Evolutionary conservation across 2,329 filamentous ascomycete genomes (phyloP), one percentile per base, ranked within the genome.

Genomic region (Diaporthe helianthi): DNA sequence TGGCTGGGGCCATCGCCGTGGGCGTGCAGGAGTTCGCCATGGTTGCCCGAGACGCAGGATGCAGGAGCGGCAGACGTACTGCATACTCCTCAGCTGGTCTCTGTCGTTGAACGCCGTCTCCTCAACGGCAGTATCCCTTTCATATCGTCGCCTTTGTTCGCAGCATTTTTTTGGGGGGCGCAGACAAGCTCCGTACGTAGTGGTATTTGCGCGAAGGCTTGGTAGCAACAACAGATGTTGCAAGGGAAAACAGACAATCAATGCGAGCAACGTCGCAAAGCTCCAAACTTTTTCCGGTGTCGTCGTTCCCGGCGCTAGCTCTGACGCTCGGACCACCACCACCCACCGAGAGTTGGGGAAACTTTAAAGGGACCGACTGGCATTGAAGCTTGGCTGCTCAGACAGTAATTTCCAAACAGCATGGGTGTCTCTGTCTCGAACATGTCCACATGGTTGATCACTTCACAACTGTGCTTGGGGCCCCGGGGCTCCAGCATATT

Each of bases 1-100:
- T 38, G 52, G 44, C 29, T 41, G 53, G 52, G 31, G 63, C 19
- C 38, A 36, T 54, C 26, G 22, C 5, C n/a, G 38, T 17, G 44
- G 61, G 61, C 44, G 65, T 31, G 46, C 31, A 26, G 38, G 58
- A 55, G 36, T 24, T 47, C 55, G 71, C 61, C 69, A 66, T 71
- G 65, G 49, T 67, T 64, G 69, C 61, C 69, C 68, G 65, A 72
- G 69, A 64, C 69, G 69, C 61, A 70, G 66, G 36, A 69, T 67
- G 65, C 64, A 71, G 41, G 55, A 65, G 51, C 63, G 70, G 68
- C 69, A 71, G 65, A 58, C 69, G 71, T 67, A 53, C 67, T 69
- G 70, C 70, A 71, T 71, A 63, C 63, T 71, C 64, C 49, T 65
- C 67, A 46, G 55, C 31, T 49, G 36, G 55, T 47, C 63, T 67